A percentile compares a stretch with the other conserved stretches of the same genome.
These are phyloP conservation scores for Helicocarpus griseus DNA, from an alignment of 2,329 filamentous ascomycete species.

Conservation along the genomic window DNA sequence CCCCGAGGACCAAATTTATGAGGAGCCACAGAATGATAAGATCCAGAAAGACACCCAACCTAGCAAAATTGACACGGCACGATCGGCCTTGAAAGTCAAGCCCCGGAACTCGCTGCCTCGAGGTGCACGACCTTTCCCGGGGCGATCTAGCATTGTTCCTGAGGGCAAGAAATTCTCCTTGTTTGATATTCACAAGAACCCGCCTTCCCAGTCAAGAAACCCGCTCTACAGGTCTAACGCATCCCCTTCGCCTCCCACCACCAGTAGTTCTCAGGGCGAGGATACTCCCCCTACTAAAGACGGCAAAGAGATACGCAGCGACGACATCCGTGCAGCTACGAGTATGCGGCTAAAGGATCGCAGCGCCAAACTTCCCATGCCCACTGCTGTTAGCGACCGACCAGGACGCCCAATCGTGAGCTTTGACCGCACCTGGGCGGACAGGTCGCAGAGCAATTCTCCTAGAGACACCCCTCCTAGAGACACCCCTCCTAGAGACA, in stretches of 20 bases:
- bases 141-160: slow-evolving; percentile 34
- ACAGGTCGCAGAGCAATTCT: slow-evolving; percentile 24
- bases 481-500: no score
- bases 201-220: slow-evolving; percentile 72
- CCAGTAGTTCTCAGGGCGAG: slow-evolving; percentile 17
- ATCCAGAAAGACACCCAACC: slow-evolving; percentile 18
- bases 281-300: slow-evolving; percentile 56
- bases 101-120: slow-evolving; percentile 53
- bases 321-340: slow-evolving; percentile 84
- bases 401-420: slow-evolving; percentile 93
- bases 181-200: slow-evolving; percentile 74
- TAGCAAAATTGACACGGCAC: slow-evolving; percentile 19
- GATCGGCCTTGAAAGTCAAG: slow-evolving; percentile 47
- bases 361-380: slow-evolving; percentile 76
- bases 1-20: slow-evolving; percentile 62
- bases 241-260: slow-evolving; percentile 26
- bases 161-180: slow-evolving; percentile 38
- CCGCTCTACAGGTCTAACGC: slow-evolving; percentile 66
- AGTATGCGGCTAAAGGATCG: slow-evolving; percentile 81
- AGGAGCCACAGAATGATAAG: slow-evolving; percentile 58
- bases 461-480: slow-evolving; percentile 20
- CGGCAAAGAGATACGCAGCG: slow-evolving; percentile 70
- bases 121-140: slow-evolving; percentile 32
- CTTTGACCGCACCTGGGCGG: slow-evolving; percentile 75
- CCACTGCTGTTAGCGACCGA: slow-evolving; percentile 81